phyloP scores from a whole-genome alignment of 192 early-diverging fungal species.

The Podila verticillata region DNA sequence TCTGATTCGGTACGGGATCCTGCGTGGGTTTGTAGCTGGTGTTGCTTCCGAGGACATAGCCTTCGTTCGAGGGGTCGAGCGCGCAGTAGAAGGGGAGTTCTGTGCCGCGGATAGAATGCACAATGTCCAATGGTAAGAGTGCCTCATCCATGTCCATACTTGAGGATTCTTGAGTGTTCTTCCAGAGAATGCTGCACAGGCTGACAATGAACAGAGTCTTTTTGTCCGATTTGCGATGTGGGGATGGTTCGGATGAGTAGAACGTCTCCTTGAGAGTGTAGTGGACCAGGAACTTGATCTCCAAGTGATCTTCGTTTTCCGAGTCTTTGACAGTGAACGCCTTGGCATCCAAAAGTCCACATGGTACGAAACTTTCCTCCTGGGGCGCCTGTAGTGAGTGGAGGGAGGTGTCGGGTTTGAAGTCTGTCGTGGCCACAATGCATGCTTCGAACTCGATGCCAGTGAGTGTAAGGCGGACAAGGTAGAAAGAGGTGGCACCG shows the following conservation, averaged over 20 bases:
- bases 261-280: constrained; percentile 25
- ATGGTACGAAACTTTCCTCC: neutral
- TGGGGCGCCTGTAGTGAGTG: neutral
- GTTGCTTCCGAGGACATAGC: constrained; percentile 58
- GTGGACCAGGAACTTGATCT: constrained; percentile 33
- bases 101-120: constrained; percentile 56
- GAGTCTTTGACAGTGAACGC: constrained; percentile 19
- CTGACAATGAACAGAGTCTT: constrained; percentile 45
- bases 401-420: constrained; percentile 2
- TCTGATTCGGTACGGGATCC: constrained; percentile 17
- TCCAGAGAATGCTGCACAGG: constrained; percentile 26
- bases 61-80: constrained; percentile 47
- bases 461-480: constrained; percentile 11
- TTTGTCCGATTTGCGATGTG: constrained; percentile 31
- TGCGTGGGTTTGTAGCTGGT: constrained; percentile 26
- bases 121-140: constrained; percentile 3
- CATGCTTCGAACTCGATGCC: constrained; percentile 23
- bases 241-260: constrained; percentile 39
- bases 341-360: constrained; percentile 38
- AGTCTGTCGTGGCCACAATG: constrained; percentile 15
- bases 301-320: constrained; percentile 4
- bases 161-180: neutral
- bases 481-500: constrained; percentile 30
- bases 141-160: neutral
- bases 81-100: constrained; percentile 65